Evolutionary conservation across 148 eudicot species (phyloP), one percentile per base, ranked within the genome.

Genomic region (Rhododendron molle): DNA sequence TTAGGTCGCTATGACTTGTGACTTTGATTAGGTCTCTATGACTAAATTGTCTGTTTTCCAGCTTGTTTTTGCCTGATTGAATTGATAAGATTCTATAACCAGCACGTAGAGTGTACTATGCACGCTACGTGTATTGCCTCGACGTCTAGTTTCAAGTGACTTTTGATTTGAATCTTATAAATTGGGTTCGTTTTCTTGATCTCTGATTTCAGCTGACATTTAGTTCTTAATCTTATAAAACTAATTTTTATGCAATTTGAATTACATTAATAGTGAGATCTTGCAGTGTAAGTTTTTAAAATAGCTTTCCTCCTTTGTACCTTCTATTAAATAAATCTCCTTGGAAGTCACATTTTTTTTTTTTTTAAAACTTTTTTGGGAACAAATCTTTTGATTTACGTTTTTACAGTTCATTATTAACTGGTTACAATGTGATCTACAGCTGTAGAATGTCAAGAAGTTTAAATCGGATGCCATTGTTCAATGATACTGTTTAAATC

Each of bases 391-490:
- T 16, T 26, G 82, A 58, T 15, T 7, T 52, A 32, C 34, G 10
- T 62, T 34, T 80, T 49, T 20, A 32, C 54, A 79, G 56, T 79
- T 14, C 38, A 46, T 49, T 47, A 79, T 38, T 52, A 7, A 15
- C 44, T 2, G 11, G 36, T 15, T 26, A 50, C 38, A 50, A 16
- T 50, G 60, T 28, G 62, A 50, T 50, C 62, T 30, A 52, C 65
- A 80, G 82, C 82, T 50, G 82, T 52, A 50, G 65, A 80, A 52
- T 80, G n/a, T 80, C 3, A 79, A 21, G 30, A 43, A 43, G 46
- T 20, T 77, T 11, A 77, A 43, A 77, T 77, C 50, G 10, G 28
- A 77, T 77, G 28, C 28, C 81, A 12, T 46, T 12, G 56, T 12
- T 44, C 15, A 28, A 14, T 2, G 28, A 78, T 54, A 40, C 44